Evolutionary conservation across 495 filamentous ascomycete genomes (phyloP).

Genomic region (Usnea hakonensis): DNA sequence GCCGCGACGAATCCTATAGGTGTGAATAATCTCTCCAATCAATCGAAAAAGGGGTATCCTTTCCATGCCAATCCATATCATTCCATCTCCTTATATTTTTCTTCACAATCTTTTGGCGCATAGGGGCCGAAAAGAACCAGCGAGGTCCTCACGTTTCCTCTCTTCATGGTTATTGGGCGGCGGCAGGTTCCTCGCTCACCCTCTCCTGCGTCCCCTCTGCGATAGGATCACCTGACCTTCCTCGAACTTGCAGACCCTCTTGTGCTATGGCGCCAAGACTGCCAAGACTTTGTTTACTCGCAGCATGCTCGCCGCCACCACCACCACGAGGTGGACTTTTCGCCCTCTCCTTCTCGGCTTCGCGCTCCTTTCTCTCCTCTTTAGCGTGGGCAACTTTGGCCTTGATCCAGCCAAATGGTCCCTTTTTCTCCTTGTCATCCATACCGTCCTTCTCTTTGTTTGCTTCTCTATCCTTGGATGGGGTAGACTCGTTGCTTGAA

Average conservation of each 20-base stretch:
- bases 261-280: constrained; percentile 23
- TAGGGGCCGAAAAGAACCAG: neutral
- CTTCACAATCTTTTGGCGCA: constrained; percentile 1
- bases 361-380: constrained; percentile 54
- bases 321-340: constrained; percentile 42
- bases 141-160: neutral
- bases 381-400: constrained; percentile 74
- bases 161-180: neutral
- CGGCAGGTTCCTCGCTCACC: constrained; percentile 4
- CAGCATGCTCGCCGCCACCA: constrained; percentile 7
- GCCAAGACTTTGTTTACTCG: constrained; percentile 22
- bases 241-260: constrained; percentile 9
- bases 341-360: constrained; percentile 45
- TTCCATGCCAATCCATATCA: neutral
- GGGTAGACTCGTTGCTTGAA: constrained; percentile 29
- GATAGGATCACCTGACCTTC: constrained; percentile 10
- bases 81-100: neutral
- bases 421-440: constrained; percentile 51
- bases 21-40: neutral
- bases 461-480: constrained; percentile 27
- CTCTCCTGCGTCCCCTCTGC: constrained; percentile 4
- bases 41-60: constrained; percentile 11
- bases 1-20: neutral
- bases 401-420: constrained; percentile 77
- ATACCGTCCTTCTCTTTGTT: constrained; percentile 28